These are phyloP conservation scores for Exidia glandulosa DNA, from an alignment of 768 basidiomycete species.

Conservation along the genomic window DNA sequence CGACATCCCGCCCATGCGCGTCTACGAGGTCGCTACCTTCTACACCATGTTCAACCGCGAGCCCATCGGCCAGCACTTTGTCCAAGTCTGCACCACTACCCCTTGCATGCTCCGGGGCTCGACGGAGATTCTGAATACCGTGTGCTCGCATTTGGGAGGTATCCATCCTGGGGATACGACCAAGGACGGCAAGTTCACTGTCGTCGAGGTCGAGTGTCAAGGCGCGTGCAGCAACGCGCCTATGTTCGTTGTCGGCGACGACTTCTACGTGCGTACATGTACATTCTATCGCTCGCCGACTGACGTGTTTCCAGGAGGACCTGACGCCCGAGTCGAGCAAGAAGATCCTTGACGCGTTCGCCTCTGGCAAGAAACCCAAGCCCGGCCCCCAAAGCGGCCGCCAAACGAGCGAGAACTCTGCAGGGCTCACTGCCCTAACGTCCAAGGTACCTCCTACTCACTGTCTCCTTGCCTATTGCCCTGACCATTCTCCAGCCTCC, in stretches of 20 bases:
- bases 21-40: conserved; percentile 98
- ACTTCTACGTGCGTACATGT: conserved; percentile 71
- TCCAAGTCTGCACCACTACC: conserved; percentile 98
- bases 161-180: conserved; percentile 89
- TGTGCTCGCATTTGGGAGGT: conserved; percentile 70
- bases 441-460: conserved; percentile 42
- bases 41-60: conserved; percentile 99
- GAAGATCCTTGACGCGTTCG: conserved; percentile 68
- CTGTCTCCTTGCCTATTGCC: not conserved
- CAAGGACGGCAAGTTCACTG: conserved; percentile 90
- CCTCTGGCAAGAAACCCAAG: conserved; percentile 76
- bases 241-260: conserved; percentile 92
- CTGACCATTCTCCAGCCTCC: conserved; percentile 53
- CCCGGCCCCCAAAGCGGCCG: conserved; percentile 89
- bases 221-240: conserved; percentile 97
- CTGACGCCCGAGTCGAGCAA: conserved; percentile 66
- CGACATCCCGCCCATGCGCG: conserved; percentile 95
- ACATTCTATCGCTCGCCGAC: not conserved
- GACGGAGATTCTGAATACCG: conserved; percentile 78
- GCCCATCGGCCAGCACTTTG: conserved; percentile 87
- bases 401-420: conserved; percentile 85
- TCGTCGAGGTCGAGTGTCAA: conserved; percentile 96
- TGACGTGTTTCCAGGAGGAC: conserved; percentile 51
- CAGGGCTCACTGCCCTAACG: conserved; percentile 71
- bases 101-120: conserved; percentile 95